phyloP scores from a whole-genome alignment of 2,329 filamentous ascomycete species.

The Fonsecaea multimorphosa region DNA sequence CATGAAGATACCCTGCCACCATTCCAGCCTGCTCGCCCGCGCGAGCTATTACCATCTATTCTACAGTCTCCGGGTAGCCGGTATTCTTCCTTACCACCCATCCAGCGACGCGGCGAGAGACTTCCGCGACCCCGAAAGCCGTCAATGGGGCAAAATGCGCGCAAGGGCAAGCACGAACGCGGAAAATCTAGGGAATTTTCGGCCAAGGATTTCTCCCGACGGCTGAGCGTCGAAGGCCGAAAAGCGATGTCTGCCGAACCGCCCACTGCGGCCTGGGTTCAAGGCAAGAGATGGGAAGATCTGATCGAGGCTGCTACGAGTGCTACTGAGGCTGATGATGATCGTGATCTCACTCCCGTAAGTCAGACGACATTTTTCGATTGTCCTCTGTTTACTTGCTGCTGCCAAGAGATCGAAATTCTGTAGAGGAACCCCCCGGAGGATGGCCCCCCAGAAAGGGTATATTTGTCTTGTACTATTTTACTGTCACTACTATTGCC shows the following conservation, averaged over 20 bases:
- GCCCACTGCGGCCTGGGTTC: constrained; percentile 69
- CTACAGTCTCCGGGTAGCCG: constrained; percentile 78
- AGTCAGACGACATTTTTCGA: constrained; percentile 51
- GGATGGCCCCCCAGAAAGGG: constrained; percentile 32
- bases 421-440: constrained; percentile 37
- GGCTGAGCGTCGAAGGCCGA: constrained; percentile 74
- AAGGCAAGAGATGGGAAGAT: constrained; percentile 94
- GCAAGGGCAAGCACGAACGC: constrained; percentile 79
- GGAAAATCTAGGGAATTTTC: constrained; percentile 57
- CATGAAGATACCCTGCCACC: constrained; percentile 76
- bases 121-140: constrained; percentile 79
- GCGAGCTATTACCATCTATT: constrained; percentile 82
- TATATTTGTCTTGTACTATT: constrained; percentile 35
- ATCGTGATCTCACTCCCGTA: constrained; percentile 84
- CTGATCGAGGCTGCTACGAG: constrained; percentile 93
- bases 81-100: constrained; percentile 84
- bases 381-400: constrained; percentile 43
- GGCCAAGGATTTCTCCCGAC: constrained; percentile 75
- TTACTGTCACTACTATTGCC: constrained; percentile 40
- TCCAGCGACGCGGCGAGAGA: constrained; percentile 72
- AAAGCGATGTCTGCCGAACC: constrained; percentile 90
- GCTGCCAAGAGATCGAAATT: constrained; percentile 42
- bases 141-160: constrained; percentile 79
- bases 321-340: constrained; percentile 80
- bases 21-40: constrained; percentile 65